Evolutionary conservation across 352 stramenopile genomes (phyloP), one percentile per base, ranked within the genome.

Genomic region (Globisporangium rhizosaccharum): DNA sequence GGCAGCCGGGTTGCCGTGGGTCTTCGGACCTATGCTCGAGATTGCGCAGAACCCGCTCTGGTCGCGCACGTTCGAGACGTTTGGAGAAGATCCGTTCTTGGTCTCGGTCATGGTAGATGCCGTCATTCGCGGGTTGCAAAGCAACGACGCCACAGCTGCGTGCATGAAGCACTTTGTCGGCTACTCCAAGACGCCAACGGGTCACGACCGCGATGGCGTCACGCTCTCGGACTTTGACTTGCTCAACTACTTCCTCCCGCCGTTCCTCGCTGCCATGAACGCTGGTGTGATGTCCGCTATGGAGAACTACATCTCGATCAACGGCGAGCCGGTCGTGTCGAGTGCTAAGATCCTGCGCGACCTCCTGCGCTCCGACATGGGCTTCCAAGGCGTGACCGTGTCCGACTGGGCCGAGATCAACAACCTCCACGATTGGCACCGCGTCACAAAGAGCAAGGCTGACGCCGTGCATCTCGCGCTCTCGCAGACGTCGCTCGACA

Each of bases 251-350:
- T 96, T 96, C 47, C 77, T 83, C 2, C 87, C 85, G 23, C 73
- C 87, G 0, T 97, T 96, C 58, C 57, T 90, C n/a, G 82, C 85
- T 1, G 87, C 87, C 11, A 83, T 96, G n/a, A 69, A 83, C 26
- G 83, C 93, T 7, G 85, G 82, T 4, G 82, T 79, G 5, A 73
- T 94, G 59, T 92, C 91, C 0, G 81, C 92, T 2, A 98, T 98
- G 94, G 92, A 97, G 69, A 96, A 65, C 51, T 98, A 98, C 75
- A 93, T 90, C 53, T 92, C 96, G 58, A 60, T 97, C 51, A 96
- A 97, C 53, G 90, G 90, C 10, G 76, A 97, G 20, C 94, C 94
- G 0, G 87, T 97, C 12, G 82, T 96, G 5, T 75, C 79, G 15
- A 98, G 90, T 50, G 71, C 68, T 14, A 80, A 85, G 46, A 84